These are phyloP conservation scores for Calonectria honghensis DNA, from an alignment of 2,329 filamentous ascomycete species.

Conservation along the genomic window DNA sequence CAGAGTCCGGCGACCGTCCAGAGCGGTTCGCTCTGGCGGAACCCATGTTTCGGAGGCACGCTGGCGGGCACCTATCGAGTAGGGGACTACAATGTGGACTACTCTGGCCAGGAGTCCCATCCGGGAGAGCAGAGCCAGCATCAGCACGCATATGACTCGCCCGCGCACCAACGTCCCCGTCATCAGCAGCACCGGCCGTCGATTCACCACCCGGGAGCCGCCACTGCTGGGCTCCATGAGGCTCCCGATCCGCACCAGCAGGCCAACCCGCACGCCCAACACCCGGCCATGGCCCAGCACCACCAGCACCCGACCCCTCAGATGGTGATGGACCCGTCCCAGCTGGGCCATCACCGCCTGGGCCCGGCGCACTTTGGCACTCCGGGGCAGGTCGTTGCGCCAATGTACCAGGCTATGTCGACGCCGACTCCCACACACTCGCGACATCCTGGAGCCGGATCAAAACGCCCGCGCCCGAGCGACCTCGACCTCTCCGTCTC, in stretches of 20 bases:
- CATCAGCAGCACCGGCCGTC: constrained; percentile 66
- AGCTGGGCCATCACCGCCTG: constrained; percentile 72
- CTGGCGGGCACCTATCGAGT: constrained; percentile 85
- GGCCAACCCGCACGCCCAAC: constrained; percentile 57
- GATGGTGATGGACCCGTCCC: constrained; percentile 73
- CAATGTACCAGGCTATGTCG: constrained; percentile 71
- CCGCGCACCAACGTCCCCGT: constrained; percentile 60
- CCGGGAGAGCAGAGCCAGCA: constrained; percentile 79
- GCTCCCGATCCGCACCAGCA: constrained; percentile 63
- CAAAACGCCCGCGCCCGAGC: constrained; percentile 75
- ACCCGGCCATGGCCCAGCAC: constrained; percentile 65
- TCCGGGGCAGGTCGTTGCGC: constrained; percentile 68
- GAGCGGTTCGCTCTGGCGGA: constrained; percentile 86
- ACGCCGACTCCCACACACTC: constrained; percentile 62
- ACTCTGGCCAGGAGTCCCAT: constrained; percentile 81
- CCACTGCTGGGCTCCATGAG: constrained; percentile 68
- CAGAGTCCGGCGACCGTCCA: constrained; percentile 81
- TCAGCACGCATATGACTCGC: constrained; percentile 77
- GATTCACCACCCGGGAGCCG: constrained; percentile 67
- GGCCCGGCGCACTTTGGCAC: constrained; percentile 72
- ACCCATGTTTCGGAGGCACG: constrained; percentile 83
- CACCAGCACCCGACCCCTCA: constrained; percentile 70
- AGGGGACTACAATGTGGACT: constrained; percentile 84
- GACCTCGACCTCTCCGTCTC: constrained; percentile 75
- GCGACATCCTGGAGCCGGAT: constrained; percentile 57